These are phyloP conservation scores for Rubroboletus satanas DNA, from an alignment of 768 basidiomycete species.

Conservation along the genomic window DNA sequence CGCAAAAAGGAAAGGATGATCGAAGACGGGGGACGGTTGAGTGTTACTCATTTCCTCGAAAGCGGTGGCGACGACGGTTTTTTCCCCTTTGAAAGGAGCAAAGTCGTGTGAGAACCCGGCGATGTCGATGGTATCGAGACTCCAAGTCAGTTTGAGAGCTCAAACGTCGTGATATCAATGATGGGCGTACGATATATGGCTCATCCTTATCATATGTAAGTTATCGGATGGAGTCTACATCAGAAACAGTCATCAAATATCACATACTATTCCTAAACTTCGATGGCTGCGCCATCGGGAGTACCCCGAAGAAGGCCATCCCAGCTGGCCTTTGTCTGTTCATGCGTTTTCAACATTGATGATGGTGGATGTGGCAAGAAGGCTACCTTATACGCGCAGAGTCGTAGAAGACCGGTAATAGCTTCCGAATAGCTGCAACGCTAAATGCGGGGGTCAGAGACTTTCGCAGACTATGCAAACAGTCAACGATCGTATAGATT, in stretches of 20 bases:
- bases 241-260: neutral
- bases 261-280: constrained; percentile 45
- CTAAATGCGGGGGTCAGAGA: constrained; percentile 39
- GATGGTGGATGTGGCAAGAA: neutral
- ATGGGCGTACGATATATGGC: constrained; percentile 38
- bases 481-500: neutral
- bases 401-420: constrained; percentile 37
- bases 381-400: constrained; percentile 37
- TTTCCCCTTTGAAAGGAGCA: constrained; percentile 37
- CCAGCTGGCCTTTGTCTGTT: constrained; percentile 31
- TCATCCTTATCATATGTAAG: constrained; percentile 35
- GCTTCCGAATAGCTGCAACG: constrained; percentile 34
- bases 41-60: constrained; percentile 27
- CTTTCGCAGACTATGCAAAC: constrained; percentile 28
- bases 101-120: constrained; percentile 47
- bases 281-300: constrained; percentile 35
- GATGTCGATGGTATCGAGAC: constrained; percentile 42
- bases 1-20: constrained; percentile 24
- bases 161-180: neutral
- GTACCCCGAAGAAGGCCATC: constrained; percentile 23
- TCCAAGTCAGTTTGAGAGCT: constrained; percentile 3
- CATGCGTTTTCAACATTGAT: neutral
- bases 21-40: constrained; percentile 18
- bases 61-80: constrained; percentile 3
- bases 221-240: neutral